Evolutionary conservation across 2,329 filamentous ascomycete species (phyloP).

Genomic region (Hypoxylon sp.): DNA sequence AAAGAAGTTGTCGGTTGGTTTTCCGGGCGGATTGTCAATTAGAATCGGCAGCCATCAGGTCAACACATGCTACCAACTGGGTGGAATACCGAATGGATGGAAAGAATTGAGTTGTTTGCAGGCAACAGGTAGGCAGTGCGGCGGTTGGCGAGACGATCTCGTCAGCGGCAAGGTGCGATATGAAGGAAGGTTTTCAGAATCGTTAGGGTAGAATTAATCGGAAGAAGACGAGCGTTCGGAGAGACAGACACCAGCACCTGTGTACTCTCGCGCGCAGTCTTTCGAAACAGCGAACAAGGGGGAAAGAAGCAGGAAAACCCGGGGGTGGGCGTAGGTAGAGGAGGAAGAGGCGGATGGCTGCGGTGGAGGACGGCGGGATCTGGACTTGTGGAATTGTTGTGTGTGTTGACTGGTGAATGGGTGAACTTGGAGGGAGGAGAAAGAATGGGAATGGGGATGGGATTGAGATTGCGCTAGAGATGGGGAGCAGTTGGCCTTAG

Average conservation of each 20-base stretch:
- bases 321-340: constrained; percentile 43
- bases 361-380: constrained; percentile 30
- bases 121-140: constrained; percentile 36
- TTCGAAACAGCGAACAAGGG: constrained; percentile 47
- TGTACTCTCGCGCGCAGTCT: constrained; percentile 38
- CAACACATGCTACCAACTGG: constrained; percentile 41
- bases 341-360: constrained; percentile 35
- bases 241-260: constrained; percentile 46
- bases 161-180: constrained; percentile 46
- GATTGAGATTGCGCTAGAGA: constrained; percentile 45
- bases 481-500: constrained; percentile 41
- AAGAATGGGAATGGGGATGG: constrained; percentile 43
- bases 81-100: constrained; percentile 43
- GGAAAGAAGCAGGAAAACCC: constrained; percentile 37
- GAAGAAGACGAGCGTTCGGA: constrained; percentile 34
- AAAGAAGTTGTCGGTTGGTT: constrained; percentile 36
- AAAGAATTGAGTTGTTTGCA: constrained; percentile 42
- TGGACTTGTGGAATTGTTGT: constrained; percentile 35
- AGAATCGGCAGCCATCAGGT: constrained; percentile 50
- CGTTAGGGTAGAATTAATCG: constrained; percentile 45
- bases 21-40: constrained; percentile 42
- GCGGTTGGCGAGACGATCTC: constrained; percentile 48
- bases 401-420: constrained; percentile 45
- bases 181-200: constrained; percentile 43
- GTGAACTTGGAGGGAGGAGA: constrained; percentile 36